phyloP scores from a whole-genome alignment of 148 eudicot species.

The Arbutus unedo region DNA sequence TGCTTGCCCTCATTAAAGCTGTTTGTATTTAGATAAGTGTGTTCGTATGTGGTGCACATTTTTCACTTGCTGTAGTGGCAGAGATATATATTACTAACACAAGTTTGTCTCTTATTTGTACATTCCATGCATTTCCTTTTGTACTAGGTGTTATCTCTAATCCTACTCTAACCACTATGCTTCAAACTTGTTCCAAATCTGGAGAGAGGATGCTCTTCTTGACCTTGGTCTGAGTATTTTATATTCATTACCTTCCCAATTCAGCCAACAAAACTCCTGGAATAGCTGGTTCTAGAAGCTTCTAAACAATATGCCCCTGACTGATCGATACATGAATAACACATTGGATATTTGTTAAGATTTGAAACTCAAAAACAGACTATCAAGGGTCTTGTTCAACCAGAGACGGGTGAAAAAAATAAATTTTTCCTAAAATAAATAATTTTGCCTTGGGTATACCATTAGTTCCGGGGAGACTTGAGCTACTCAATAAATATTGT shows the following conservation, averaged over 20 bases:
- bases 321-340: not conserved
- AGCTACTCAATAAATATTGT: not conserved
- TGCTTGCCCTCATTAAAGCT: too few species aligned
- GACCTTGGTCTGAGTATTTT: too few species aligned
- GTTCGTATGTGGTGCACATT: too few species aligned
- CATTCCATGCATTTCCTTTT: too few species aligned
- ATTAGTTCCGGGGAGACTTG: not conserved
- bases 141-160: not conserved
- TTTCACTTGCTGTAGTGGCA: not conserved
- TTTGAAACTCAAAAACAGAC: not conserved
- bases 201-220: not conserved
- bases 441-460: not conserved
- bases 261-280: not conserved
- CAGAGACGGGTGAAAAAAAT: not conserved
- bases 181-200: not conserved
- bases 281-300: not conserved
- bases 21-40: too few species aligned
- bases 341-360: not conserved
- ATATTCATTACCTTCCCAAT: not conserved
- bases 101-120: too few species aligned
- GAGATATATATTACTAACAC: not conserved
- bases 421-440: not conserved
- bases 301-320: not conserved
- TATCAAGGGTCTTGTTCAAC: not conserved
- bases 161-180: not conserved